Evolutionary conservation across 345 rosid genomes (phyloP).

Genomic region (Atalantia buxifolia): DNA sequence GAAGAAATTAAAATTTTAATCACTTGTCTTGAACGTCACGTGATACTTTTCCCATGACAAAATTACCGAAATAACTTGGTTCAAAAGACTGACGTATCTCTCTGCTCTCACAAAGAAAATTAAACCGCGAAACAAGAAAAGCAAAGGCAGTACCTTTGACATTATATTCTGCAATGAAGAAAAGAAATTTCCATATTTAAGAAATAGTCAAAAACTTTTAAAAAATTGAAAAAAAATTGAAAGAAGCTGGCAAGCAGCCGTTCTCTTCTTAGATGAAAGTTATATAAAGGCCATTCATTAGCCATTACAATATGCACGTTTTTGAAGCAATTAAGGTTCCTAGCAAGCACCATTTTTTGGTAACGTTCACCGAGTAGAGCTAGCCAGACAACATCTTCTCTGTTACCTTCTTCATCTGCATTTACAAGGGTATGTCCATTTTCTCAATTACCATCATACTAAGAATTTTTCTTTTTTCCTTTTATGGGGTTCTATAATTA

Average conservation of each 20-base stretch:
- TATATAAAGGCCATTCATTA: slow-evolving; percentile 10
- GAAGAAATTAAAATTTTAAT: not conserved
- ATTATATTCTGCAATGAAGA: not conserved
- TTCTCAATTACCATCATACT: not conserved
- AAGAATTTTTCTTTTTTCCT: too few species aligned
- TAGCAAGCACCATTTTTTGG: not conserved
- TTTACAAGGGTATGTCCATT: not conserved
- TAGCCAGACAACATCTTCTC: not conserved
- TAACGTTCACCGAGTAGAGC: not conserved
- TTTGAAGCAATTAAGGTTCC: not conserved
- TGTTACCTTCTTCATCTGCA: not conserved
- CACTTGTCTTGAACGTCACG: not conserved
- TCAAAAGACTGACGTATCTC: not conserved
- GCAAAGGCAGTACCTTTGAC: slow-evolving; percentile 2
- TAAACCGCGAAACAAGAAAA: not conserved
- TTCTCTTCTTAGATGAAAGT: not conserved
- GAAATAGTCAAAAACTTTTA: not conserved
- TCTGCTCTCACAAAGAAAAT: not conserved
- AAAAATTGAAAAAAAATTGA: not conserved
- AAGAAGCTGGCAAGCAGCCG: not conserved
- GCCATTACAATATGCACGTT: not conserved
- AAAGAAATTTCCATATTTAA: not conserved
- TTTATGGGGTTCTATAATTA: not conserved
- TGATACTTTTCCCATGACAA: slow-evolving; percentile 7
- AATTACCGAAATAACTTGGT: not conserved